Percentiles rank a stretch among this genome's conserved stretches.
Evolutionary conservation across 2,329 filamentous ascomycete species (phyloP).

Genomic region (Ophiocordyceps camponoti-floridani): DNA sequence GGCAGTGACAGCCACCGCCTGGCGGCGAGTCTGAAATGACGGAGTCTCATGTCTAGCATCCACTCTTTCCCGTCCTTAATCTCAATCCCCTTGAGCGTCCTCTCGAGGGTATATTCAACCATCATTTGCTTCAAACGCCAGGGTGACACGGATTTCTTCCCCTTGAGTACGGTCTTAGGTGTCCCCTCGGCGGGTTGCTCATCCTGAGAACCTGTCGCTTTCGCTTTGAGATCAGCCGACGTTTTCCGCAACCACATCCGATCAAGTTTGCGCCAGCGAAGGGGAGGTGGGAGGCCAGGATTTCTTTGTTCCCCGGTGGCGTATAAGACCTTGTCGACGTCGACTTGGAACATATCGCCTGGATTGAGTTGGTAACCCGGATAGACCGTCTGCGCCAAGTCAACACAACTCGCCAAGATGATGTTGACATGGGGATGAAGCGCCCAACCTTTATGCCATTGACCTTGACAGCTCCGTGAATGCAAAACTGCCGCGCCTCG

Average conservation of each 20-base stretch:
- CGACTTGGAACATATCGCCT: conserved; percentile 95
- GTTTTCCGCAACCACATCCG: background rate
- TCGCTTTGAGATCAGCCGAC: background rate
- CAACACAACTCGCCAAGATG: background rate
- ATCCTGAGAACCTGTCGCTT: background rate
- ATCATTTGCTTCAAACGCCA: background rate
- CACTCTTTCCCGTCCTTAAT: background rate
- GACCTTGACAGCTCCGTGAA: conserved; percentile 85
- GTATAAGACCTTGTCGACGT: conserved; percentile 71
- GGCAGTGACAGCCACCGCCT: background rate
- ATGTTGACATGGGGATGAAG: background rate
- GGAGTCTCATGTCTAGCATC: background rate
- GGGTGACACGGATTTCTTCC: too few relatives aligned
- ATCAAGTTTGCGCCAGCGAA: conserved; percentile 9
- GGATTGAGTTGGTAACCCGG: conserved; percentile 91
- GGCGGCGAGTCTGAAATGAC: background rate
- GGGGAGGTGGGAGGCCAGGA: conserved; percentile 6
- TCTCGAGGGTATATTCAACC: background rate
- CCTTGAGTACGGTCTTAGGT: too few relatives aligned
- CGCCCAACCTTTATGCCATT: conserved; percentile 75
- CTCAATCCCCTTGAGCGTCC: background rate
- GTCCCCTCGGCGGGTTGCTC: too few relatives aligned
- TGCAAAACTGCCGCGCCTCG: conserved; percentile 85
- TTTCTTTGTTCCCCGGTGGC: conserved; percentile 65
- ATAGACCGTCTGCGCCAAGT: conserved; percentile 54